These are phyloP conservation scores for Globisporangium nodosum DNA, from an alignment of 352 stramenopile genomes.

Conservation along the genomic window DNA sequence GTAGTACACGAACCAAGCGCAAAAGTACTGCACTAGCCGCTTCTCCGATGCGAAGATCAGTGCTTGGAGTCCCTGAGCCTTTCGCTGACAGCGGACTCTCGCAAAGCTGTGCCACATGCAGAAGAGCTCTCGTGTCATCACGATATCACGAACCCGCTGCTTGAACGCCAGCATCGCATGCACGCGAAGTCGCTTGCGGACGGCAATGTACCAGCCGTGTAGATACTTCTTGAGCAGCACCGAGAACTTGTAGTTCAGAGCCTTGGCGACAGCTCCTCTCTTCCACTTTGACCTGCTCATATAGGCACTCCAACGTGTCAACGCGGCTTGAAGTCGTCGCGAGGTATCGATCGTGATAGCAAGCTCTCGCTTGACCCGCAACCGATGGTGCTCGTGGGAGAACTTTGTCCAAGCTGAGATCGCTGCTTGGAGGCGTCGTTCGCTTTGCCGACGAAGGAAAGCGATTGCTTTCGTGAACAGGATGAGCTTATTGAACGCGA, in stretches of 20 bases:
- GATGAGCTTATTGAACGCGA: constrained; percentile 16
- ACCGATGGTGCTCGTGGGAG: background rate
- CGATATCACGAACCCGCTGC: background rate
- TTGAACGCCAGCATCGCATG: constrained; percentile 11
- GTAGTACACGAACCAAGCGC: background rate
- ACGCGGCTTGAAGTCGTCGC: constrained; percentile 3
- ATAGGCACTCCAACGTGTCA: constrained; percentile 10
- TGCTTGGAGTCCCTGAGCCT: background rate
- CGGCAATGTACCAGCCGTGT: constrained; percentile 23
- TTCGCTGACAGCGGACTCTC: background rate
- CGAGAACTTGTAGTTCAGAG: constrained; percentile 26
- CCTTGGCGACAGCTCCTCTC: constrained; percentile 10
- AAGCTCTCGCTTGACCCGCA: background rate
- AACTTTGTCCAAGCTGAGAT: constrained; percentile 4
- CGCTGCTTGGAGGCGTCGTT: constrained; percentile 1
- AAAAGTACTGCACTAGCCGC: constrained; percentile 2
- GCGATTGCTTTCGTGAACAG: constrained; percentile 9
- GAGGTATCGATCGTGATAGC: constrained; percentile 8
- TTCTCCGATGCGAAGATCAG: background rate
- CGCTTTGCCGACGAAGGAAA: constrained; percentile 9
- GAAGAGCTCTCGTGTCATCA: constrained; percentile 2
- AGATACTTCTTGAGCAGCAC: constrained; percentile 16
- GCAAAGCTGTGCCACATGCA: background rate
- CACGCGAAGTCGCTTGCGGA: constrained; percentile 12
- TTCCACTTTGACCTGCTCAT: background rate